phyloP scores from a whole-genome alignment of 768 basidiomycete genomes.

The Lactifluus hygrophoroides region DNA sequence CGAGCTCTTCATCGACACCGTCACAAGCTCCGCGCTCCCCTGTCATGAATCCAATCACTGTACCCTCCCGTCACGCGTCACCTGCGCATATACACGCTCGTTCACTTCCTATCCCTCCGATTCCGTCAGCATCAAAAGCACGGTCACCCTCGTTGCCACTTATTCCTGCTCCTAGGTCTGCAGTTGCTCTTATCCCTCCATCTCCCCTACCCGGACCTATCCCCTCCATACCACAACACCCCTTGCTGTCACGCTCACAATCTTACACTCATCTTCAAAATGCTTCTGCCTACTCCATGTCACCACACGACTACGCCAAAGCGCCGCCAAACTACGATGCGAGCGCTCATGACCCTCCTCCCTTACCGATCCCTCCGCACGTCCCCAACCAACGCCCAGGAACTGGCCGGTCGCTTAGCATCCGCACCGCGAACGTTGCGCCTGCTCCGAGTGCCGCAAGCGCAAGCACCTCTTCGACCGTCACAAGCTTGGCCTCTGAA shows the following conservation, averaged over 20 bases:
- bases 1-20: background rate
- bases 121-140: background rate
- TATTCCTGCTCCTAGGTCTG: background rate
- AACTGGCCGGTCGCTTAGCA: background rate
- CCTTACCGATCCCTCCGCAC: background rate
- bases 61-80: background rate
- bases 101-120: conserved; percentile 6
- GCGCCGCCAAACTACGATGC: conserved; percentile 10
- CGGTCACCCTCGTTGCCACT: background rate
- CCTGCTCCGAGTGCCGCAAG: background rate
- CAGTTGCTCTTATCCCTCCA: background rate
- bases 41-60: background rate
- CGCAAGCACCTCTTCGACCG: background rate
- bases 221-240: background rate
- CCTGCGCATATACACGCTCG: conserved; percentile 5
- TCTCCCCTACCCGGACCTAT: background rate
- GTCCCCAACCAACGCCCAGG: background rate
- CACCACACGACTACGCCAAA: background rate
- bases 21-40: background rate
- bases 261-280: background rate
- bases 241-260: background rate
- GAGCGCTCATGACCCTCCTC: background rate
- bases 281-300: background rate
- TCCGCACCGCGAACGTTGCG: background rate
- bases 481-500: background rate